Base-by-base conservation (phyloP, 2,329 filamentous ascomycete genomes). In the Claviceps quebecensis region DNA sequence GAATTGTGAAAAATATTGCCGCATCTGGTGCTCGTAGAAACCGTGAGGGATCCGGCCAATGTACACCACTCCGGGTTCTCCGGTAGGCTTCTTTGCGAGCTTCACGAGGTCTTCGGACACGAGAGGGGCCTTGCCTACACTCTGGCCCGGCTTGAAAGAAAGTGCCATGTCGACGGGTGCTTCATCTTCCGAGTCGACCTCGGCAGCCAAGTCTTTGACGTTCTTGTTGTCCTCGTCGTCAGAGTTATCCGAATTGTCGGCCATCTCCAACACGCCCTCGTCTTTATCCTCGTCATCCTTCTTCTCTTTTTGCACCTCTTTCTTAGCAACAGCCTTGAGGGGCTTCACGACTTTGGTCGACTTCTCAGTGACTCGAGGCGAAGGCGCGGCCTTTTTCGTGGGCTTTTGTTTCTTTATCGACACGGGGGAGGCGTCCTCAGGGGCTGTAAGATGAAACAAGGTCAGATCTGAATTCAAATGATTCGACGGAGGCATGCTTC, bases 1-100 rank as follows among this genome's bases (percentile, higher is more conserved):
- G 59, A 98, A 98, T 68, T 98, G 93, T 51, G 82, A 79, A 65
- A 97, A 95, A 74, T 97, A 98, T 57, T 83, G 81, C 60, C 81
- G 82, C 85, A 98, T 94, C 71, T 97, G 86, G 62, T 89, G 80
- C 72, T 98, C 93, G 75, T 91, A 97, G 80, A 98, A 98, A 70
- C 93, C 72, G 70, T 93, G 87, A 40, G 90, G 90, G 54, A 95
- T 84, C 57, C 89, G 87, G 64, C 87, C 89, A 61, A 98, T 76
- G 70, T 95, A 97, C 62, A 97, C 76, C 41, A 93, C 83, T 46
- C 90, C 91, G 1, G 86, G 80, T 49, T 78, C 76, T 46, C 76
- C 73, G 52, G 72, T 71, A 19, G 62, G 61, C 29, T 59, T 60
- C 58, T 69, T 65, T 26, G 70, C 67, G 22, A 72, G 69, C 59